Base-by-base conservation (phyloP, 1,139 yeast genomes). In the Trichomonascaceae sp. region DNA sequence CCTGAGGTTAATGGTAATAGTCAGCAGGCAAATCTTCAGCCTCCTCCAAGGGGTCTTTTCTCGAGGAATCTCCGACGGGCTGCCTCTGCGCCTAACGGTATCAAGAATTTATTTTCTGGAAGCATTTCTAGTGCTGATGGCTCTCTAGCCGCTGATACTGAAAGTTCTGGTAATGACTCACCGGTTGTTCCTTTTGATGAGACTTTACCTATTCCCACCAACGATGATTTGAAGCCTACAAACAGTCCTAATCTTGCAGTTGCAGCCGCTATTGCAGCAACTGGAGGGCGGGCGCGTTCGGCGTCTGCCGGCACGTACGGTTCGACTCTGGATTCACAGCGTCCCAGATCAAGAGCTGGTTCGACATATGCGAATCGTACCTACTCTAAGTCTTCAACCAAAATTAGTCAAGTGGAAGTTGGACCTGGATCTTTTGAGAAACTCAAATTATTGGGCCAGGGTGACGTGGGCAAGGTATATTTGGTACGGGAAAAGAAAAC, bases 381-480 rank as follows among this genome's bases (percentile, higher is more conserved):
- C 59, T 87, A 87, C 66, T 82, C 90, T 13, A 61, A 61, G 49
- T 62, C 63, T 50, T 83, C 96, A 17, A 85, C 86, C 49, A 85
- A 85, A 61, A 77, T 88, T 24, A 75, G 85, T 60, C 84, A 83
- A 60, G 95, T 84, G 7, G 88, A 85, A 65, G 99, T 95, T 10
- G 81, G 86, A 2, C 96, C 96, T 1, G 79, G 81, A 53, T 86
- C 93, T 43, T 95, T 95, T 70, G 96, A 91, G 61, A 93, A 90
- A 67, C 81, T 95, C 56, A 82, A 89, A 60, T 72, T 93, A 32
- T 74, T 95, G 54, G 99, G 99, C 3, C 89, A 89, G 66, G 99
- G 99, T 52, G 99, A 95, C 65, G 99, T 95, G 45, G 99, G 99
- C 3, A 90, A 90, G 68, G 99, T 95, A 19, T 95, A 86, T 63